Evolutionary conservation across 257 asterid species (phyloP).

Genomic region (Jaltomata sinuosa): DNA sequence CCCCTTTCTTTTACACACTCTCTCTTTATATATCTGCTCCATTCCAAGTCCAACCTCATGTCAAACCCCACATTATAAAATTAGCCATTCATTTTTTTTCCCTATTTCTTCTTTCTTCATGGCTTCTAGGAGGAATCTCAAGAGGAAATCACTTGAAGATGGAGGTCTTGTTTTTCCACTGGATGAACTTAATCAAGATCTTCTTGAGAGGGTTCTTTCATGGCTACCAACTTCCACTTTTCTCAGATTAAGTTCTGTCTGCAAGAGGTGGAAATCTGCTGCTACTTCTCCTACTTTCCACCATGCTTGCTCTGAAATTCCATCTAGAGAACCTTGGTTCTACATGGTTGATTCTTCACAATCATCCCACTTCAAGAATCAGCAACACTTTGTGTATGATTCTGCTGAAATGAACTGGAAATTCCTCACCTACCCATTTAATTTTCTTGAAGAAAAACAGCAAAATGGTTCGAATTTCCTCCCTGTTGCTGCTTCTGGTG

Average conservation of each 20-base stretch:
- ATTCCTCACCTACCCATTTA: conserved; percentile 18
- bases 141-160: conserved; percentile 13
- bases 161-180: conserved; percentile 21
- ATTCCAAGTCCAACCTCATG: conserved; percentile 2
- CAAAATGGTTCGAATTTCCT: conserved; percentile 10
- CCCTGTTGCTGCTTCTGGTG: conserved; percentile 82
- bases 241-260: conserved; percentile 48
- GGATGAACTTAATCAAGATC: conserved; percentile 70
- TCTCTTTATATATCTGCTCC: conserved; percentile 3
- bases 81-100: not conserved
- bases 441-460: not conserved
- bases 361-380: conserved; percentile 1
- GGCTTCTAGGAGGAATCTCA: conserved; percentile 4
- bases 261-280: conserved; percentile 72
- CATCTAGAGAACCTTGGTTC: conserved; percentile 58
- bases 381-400: conserved; percentile 39
- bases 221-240: conserved; percentile 71
- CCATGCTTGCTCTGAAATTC: conserved; percentile 53
- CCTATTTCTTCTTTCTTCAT: not conserved
- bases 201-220: conserved; percentile 74
- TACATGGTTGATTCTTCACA: conserved; percentile 56
- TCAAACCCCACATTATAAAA: conserved; percentile 1
- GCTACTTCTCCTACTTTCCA: conserved; percentile 50
- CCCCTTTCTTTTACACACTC: not conserved
- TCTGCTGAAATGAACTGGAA: conserved; percentile 56